Percentiles rank a stretch among this genome's conserved stretches.
These are phyloP conservation scores for baker's yeast (Saccharomyces cerevisiae) DNA, from an alignment of 805 yeast species.

Conservation along the genomic window DNA sequence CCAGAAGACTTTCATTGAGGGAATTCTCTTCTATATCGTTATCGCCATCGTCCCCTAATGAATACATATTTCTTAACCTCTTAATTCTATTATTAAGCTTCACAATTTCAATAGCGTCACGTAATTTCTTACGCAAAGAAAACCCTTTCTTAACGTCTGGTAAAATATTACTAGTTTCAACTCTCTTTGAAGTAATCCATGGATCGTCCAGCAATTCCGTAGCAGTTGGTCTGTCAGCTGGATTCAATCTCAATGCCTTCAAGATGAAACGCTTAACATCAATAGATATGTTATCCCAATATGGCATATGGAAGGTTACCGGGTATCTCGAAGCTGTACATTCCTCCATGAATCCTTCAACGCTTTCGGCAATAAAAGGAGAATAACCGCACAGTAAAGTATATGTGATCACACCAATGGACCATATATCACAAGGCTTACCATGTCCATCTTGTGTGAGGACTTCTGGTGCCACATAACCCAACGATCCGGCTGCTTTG, in stretches of 20 bases:
- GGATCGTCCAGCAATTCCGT: constrained; percentile 55
- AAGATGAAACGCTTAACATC: constrained; percentile 77
- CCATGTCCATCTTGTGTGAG: constrained; percentile 79
- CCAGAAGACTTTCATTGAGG: constrained; percentile 8
- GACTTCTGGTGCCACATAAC: constrained; percentile 96
- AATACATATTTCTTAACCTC: constrained; percentile 53
- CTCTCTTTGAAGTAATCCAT: constrained; percentile 57
- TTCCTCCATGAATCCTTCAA: constrained; percentile 72
- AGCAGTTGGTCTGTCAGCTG: constrained; percentile 62
- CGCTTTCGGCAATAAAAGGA: constrained; percentile 81
- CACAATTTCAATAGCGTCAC: constrained; percentile 79
- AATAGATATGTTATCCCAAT: constrained; percentile 74
- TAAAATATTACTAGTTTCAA: constrained; percentile 56
- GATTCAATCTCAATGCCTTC: constrained; percentile 60
- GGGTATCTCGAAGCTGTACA: constrained; percentile 60
- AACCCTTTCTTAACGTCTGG: constrained; percentile 75
- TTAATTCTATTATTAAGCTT: constrained; percentile 71
- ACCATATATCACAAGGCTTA: constrained; percentile 94
- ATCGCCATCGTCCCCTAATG: constrained; percentile 39
- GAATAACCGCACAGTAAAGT: constrained; percentile 87
- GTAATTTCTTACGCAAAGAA: constrained; percentile 75
- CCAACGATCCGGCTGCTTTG: constrained; percentile 83
- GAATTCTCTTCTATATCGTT: constrained; percentile 25
- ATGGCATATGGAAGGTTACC: constrained; percentile 77
- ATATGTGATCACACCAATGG: constrained; percentile 85